Percentiles rank a stretch among this genome's conserved stretches.
phyloP scores from a whole-genome alignment of 1,139 yeast species.

The Pichia sp. region DNA sequence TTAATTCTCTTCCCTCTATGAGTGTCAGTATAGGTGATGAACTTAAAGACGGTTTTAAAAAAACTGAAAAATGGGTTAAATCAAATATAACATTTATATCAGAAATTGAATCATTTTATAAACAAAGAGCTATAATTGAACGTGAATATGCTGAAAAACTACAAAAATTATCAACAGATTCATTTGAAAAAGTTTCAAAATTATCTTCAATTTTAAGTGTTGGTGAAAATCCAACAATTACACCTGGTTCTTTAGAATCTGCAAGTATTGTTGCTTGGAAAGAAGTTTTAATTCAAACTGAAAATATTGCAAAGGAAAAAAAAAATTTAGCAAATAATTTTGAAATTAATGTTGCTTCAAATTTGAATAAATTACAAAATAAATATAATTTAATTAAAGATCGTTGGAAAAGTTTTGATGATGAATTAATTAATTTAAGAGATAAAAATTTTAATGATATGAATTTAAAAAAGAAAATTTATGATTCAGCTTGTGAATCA shows the following conservation, averaged over 20 bases:
- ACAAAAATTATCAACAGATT: slow-evolving; percentile 57
- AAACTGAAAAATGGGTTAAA: slow-evolving; percentile 70
- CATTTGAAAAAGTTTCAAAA: slow-evolving; percentile 72
- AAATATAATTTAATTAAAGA: slow-evolving; percentile 51
- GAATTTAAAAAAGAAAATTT: slow-evolving; percentile 62
- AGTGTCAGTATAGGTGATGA: slow-evolving; percentile 55
- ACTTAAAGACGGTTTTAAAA: slow-evolving; percentile 70
- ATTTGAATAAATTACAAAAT: slow-evolving; percentile 47
- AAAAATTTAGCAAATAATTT: slow-evolving; percentile 57
- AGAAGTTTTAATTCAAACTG: slow-evolving; percentile 81
- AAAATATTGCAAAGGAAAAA: slow-evolving; percentile 67
- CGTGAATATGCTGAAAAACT: slow-evolving; percentile 73
- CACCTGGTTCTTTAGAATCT: slow-evolving; percentile 92
- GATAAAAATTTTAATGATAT: slow-evolving; percentile 60
- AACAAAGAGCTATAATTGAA: slow-evolving; percentile 76
- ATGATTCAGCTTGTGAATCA: slow-evolving; percentile 72
- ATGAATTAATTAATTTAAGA: slow-evolving; percentile 51
- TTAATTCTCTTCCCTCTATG: slow-evolving; percentile 15
- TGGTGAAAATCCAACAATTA: slow-evolving; percentile 83
- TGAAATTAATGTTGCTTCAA: slow-evolving; percentile 55
- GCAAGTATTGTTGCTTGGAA: slow-evolving; percentile 96
- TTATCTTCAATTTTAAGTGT: slow-evolving; percentile 66
- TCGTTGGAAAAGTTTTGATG: slow-evolving; percentile 54
- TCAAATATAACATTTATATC: slow-evolving; percentile 69
- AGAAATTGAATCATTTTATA: slow-evolving; percentile 78